Conservation (phyloP, 768 basidiomycete species). For the Russula virescens region DNA sequence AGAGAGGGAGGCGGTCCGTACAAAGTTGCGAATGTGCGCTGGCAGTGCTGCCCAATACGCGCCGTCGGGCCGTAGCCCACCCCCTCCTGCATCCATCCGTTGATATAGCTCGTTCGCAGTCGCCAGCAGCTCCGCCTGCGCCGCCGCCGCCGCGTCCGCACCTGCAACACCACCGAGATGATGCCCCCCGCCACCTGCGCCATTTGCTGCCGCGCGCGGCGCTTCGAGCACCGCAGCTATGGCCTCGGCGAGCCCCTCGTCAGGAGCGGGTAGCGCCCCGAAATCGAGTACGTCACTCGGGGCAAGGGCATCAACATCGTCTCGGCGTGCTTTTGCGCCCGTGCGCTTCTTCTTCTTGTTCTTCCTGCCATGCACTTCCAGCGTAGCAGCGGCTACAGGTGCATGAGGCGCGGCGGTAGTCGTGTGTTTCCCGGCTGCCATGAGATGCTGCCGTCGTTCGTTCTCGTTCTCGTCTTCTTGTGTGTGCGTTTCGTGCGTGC, state of each 20-base stretch:
- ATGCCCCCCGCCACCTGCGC: not conserved
- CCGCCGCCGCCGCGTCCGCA: constrained; percentile 22
- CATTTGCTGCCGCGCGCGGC: constrained; percentile 7
- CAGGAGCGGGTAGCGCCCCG: constrained; percentile 18
- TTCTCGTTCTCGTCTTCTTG: not conserved
- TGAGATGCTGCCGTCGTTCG: not conserved
- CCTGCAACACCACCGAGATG: constrained; percentile 10
- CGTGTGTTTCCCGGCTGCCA: constrained; percentile 21
- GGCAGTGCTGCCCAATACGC: constrained; percentile 69
- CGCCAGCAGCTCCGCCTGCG: constrained; percentile 39
- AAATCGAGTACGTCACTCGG: constrained; percentile 19
- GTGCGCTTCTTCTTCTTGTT: constrained; percentile 21
- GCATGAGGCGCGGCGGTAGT: not conserved
- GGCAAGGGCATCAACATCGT: constrained; percentile 14
- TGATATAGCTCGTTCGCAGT: constrained; percentile 48
- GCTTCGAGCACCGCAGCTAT: constrained; percentile 23
- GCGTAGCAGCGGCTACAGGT: not conserved
- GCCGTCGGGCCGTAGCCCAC: constrained; percentile 41
- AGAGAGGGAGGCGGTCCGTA: constrained; percentile 38
- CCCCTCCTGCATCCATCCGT: constrained; percentile 25
- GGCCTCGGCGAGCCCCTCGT: constrained; percentile 24
- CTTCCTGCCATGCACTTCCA: constrained; percentile 8
- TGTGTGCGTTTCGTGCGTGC: not conserved
- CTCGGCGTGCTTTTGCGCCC: constrained; percentile 6
- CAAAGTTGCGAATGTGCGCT: constrained; percentile 62